Evolutionary conservation across 2,329 filamentous ascomycete genomes (phyloP), one percentile per base, ranked within the genome.

Genomic region (Nannizziopsis arthrosporioides): DNA sequence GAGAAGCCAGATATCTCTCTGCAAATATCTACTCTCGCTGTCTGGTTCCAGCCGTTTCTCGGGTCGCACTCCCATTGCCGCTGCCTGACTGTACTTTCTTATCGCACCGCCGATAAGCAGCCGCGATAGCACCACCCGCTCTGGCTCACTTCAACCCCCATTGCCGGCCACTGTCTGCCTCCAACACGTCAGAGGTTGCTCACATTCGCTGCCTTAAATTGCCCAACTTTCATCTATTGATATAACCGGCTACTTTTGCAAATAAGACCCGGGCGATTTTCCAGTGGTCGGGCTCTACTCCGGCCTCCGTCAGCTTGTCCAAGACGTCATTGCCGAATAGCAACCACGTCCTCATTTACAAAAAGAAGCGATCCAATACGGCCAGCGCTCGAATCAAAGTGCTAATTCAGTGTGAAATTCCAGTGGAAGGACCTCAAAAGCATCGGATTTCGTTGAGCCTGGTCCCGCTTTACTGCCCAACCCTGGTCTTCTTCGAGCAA

Each of bases 91-190:
- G 18, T 32, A 32, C 15, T 14, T 36, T 41, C 45, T 47, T 47
- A 47, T 47, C 45, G 45, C 45, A n/a, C 37, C 17, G 12, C 14
- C 17, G 45, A 47, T 47, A 47, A 47, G 45, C 45, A 47, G 37
- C 38, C 7, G 10, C 38, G 22, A 27, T 27, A 27, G 22, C 22
- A 27, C 22, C 22, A 27, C 22, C 22, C 7, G 22, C 22, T 4
- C 22, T 27, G 22, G 22, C 22, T 27, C 22, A 4, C 22, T 27
- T 27, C 22, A 27, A 27, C 22, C 22, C 22, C 22, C 22, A 27
- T 27, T 27, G 22, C 22, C 22, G 22, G 22, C 22, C 22, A 27
- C 22, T 27, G 3, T 27, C 22, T 27, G 22, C 22, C 22, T 27
- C 22, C 22, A 27, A 27, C 22, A 27, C 22, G 22, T 27, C 22